These are phyloP conservation scores for Aspergillus ochraceus DNA, from an alignment of 2,329 filamentous ascomycete genomes.

Conservation along the genomic window DNA sequence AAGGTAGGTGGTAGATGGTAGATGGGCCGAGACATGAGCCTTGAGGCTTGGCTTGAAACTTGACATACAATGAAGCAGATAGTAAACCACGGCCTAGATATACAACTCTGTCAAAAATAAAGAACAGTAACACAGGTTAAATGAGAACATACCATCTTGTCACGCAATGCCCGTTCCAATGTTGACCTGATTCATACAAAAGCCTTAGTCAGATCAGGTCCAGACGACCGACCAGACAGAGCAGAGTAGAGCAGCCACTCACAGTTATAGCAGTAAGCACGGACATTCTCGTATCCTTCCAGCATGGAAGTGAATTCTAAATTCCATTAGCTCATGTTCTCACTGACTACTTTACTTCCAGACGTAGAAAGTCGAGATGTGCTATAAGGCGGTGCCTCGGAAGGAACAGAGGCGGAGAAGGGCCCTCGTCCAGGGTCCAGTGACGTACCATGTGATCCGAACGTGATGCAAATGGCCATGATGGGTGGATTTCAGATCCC, in stretches of 20 bases:
- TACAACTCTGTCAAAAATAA: not conserved
- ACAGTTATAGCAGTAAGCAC: slow-evolving; percentile 50
- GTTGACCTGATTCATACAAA: slow-evolving; percentile 30
- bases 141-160: slow-evolving; percentile 41
- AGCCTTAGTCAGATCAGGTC: not conserved
- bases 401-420: not conserved
- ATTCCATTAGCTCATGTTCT: slow-evolving; percentile 1
- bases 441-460: slow-evolving; percentile 42
- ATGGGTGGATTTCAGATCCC: slow-evolving; percentile 1
- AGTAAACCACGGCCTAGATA: slow-evolving; percentile 45
- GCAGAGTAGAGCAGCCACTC: slow-evolving; percentile 19
- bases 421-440: not conserved
- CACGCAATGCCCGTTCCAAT: slow-evolving; percentile 47
- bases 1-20: not conserved
- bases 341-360: not conserved
- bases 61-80: slow-evolving; percentile 44
- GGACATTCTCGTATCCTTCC: slow-evolving; percentile 47
- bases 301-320: slow-evolving; percentile 46
- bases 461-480: slow-evolving; percentile 47
- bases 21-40: not conserved
- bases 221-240: not conserved
- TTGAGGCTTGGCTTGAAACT: not conserved
- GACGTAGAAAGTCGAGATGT: not conserved
- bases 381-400: not conserved
- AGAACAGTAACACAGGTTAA: not conserved